Percentiles rank a stretch among this genome's conserved stretches.
Evolutionary conservation across 805 yeast species (phyloP).

Genomic region (Blastobotrys peoriensis): DNA sequence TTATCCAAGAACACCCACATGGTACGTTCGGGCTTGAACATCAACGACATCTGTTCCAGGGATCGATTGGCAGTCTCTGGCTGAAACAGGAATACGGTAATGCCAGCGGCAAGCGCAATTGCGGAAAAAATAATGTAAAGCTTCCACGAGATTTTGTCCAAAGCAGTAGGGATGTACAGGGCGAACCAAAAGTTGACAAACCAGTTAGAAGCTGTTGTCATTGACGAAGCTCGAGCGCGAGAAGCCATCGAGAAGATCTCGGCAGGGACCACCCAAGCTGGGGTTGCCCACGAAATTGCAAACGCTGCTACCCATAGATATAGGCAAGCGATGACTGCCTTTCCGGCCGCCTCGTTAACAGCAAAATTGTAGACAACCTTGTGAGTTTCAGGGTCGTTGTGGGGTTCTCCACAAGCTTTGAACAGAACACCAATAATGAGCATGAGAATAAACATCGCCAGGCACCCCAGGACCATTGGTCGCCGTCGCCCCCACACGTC

Average conservation of each 20-base stretch:
- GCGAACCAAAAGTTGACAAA: constrained; percentile 50
- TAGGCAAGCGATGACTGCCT: constrained; percentile 41
- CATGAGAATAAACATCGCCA: constrained; percentile 31
- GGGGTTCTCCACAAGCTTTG: constrained; percentile 15
- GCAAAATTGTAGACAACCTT: constrained; percentile 16
- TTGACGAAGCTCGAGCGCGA: constrained; percentile 62
- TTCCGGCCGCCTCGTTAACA: constrained; percentile 14
- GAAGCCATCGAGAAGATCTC: constrained; percentile 54
- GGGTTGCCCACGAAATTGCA: constrained; percentile 53
- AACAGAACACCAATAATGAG: constrained; percentile 46
- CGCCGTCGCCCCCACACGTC: constrained; percentile 28
- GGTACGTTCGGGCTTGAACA: constrained; percentile 37
- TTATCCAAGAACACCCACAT: constrained; percentile 16
- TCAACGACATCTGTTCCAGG: constrained; percentile 73
- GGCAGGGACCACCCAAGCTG: constrained; percentile 66
- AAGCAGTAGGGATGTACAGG: constrained; percentile 67
- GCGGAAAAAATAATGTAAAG: constrained; percentile 61
- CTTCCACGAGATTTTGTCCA: constrained; percentile 53
- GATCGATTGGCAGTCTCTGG: constrained; percentile 77
- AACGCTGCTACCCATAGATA: constrained; percentile 46
- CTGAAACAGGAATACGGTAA: constrained; percentile 66
- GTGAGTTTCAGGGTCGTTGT: constrained; percentile 17
- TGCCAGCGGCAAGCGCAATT: constrained; percentile 48
- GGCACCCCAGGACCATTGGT: constrained; percentile 13
- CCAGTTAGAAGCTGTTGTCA: constrained; percentile 40